Evolutionary conservation across 148 eudicot genomes (phyloP).

Genomic region (Rhododendron simsii): DNA sequence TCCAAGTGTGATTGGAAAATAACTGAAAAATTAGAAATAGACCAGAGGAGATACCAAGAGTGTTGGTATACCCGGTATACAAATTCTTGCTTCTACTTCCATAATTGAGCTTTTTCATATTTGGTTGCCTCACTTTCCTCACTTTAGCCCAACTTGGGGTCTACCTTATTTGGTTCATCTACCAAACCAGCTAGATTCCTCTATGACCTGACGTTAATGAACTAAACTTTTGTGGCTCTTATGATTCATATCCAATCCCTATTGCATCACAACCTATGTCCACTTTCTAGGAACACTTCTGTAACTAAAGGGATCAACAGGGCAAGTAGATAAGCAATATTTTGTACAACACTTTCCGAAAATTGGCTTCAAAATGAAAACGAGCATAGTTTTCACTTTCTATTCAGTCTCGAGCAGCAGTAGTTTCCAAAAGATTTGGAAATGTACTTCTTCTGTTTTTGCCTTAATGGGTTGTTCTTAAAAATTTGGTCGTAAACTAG

Average conservation of each 20-base stretch:
- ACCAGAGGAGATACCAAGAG: no score
- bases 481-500: background rate
- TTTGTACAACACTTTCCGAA: background rate
- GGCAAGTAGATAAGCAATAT: background rate
- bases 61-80: no score
- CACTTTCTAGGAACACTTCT: background rate
- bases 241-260: constrained; percentile 5
- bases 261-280: background rate
- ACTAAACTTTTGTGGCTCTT: constrained; percentile 4
- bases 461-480: background rate
- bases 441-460: background rate
- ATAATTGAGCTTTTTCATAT: background rate
- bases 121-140: background rate
- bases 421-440: background rate
- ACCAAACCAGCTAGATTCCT: constrained; percentile 8
- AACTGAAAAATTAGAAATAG: no score
- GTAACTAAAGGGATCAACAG: background rate
- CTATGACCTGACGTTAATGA: constrained; percentile 9
- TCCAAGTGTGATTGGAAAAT: no score
- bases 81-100: background rate
- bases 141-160: background rate
- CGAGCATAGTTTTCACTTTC: background rate
- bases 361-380: background rate
- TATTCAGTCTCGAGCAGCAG: background rate
- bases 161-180: background rate